A percentile compares a stretch with the other conserved stretches of the same genome.
phyloP scores from a whole-genome alignment of 2,329 filamentous ascomycete genomes.

The Colletotrichum tropicicola region DNA sequence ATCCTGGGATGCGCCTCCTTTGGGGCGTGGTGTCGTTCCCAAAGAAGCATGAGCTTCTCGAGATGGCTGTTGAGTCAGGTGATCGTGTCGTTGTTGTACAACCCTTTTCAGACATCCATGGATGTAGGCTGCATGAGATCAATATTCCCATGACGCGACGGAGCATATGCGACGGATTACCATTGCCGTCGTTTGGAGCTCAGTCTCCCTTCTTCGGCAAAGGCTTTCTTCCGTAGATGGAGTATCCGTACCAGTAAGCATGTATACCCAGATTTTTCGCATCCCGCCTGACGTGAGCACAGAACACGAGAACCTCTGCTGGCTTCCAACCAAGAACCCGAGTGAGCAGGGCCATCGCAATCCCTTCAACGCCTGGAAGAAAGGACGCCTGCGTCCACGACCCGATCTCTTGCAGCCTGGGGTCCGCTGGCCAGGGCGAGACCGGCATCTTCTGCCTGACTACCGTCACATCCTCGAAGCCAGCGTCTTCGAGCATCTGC shows the following conservation, averaged over 20 bases:
- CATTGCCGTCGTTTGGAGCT: background rate
- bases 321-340: slow-evolving; percentile 36
- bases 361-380: slow-evolving; percentile 35
- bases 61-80: too few relatives aligned
- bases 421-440: slow-evolving; percentile 42
- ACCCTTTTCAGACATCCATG: too few relatives aligned
- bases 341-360: slow-evolving; percentile 41
- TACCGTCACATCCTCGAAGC: slow-evolving; percentile 41
- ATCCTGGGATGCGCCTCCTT: too few relatives aligned
- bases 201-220: background rate
- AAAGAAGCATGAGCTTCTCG: too few relatives aligned
- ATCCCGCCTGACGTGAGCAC: slow-evolving; percentile 33
- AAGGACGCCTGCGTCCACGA: slow-evolving; percentile 30
- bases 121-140: too few relatives aligned
- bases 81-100: too few relatives aligned
- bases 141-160: too few relatives aligned
- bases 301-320: slow-evolving; percentile 36
- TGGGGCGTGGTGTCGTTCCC: too few relatives aligned
- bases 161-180: background rate
- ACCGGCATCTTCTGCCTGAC: slow-evolving; percentile 38
- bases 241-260: slow-evolving; percentile 42
- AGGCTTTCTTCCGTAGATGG: slow-evolving; percentile 9
- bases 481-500: slow-evolving; percentile 12
- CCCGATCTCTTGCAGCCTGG: slow-evolving; percentile 37
- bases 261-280: slow-evolving; percentile 35